Evolutionary conservation across 2,329 filamentous ascomycete genomes (phyloP).

Genomic region (Penicillium verrucosum): DNA sequence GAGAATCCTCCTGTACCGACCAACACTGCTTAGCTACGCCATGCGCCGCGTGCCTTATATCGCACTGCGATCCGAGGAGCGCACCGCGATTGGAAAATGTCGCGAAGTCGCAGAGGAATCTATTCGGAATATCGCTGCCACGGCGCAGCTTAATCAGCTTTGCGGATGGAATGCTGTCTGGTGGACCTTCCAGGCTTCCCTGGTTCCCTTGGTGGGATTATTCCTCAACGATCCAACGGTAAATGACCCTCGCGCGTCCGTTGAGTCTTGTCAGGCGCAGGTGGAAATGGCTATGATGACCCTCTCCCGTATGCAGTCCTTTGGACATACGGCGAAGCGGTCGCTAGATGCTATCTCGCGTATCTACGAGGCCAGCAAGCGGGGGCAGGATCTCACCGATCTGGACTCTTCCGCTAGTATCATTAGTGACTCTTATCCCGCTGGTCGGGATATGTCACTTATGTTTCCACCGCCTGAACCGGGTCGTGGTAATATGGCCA

Average conservation of each 20-base stretch:
- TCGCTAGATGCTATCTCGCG: constrained; percentile 62
- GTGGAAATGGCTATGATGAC: constrained; percentile 49
- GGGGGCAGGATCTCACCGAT: constrained; percentile 19
- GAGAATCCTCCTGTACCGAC: constrained; percentile 71
- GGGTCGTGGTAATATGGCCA: constrained; percentile 15
- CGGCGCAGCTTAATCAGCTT: constrained; percentile 71
- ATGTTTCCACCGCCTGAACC: constrained; percentile 18
- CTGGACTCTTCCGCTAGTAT: constrained; percentile 11
- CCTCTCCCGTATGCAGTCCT: constrained; percentile 56
- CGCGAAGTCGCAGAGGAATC: constrained; percentile 66
- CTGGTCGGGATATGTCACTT: constrained; percentile 17
- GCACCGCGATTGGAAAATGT: constrained; percentile 65
- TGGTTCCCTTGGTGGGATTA: constrained; percentile 72
- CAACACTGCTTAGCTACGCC: constrained; percentile 65
- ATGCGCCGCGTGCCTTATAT: constrained; percentile 52
- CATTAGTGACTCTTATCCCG: constrained; percentile 12
- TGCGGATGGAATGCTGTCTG: constrained; percentile 78
- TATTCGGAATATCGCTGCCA: constrained; percentile 68
- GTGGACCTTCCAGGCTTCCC: constrained; percentile 76
- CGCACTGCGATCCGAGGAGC: constrained; percentile 58
- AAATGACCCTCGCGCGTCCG: constrained; percentile 60
- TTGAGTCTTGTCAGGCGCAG: constrained; percentile 51
- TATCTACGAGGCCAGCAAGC: constrained; percentile 58
- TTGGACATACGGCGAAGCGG: constrained; percentile 61
- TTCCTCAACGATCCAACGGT: constrained; percentile 49